Conservation (phyloP, 176 grass and related monocot genomes). For the Eleusine indica region DNA sequence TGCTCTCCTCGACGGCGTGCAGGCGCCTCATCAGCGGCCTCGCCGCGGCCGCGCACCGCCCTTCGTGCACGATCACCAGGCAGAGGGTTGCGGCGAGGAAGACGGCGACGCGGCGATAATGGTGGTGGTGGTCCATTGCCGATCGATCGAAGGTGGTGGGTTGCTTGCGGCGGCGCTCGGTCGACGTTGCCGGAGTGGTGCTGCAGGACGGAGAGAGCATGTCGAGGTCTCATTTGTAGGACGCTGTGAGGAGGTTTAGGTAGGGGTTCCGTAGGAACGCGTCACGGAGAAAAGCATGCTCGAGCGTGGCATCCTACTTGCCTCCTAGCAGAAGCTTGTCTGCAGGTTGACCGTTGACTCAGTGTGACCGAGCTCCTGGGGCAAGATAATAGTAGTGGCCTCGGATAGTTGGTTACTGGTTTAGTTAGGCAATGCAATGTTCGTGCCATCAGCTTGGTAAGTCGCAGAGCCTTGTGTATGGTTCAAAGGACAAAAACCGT, state of each 20-base stretch:
- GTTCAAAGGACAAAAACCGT: background rate
- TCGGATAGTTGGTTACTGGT: background rate
- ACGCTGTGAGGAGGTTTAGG: constrained; percentile 27
- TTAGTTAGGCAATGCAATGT: constrained; percentile 37
- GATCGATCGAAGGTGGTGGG: background rate
- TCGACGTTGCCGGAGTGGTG: background rate
- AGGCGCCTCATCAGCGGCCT: background rate
- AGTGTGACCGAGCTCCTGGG: background rate
- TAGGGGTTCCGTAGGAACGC: constrained; percentile 18
- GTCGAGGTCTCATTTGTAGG: background rate
- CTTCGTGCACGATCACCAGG: background rate
- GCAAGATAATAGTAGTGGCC: background rate
- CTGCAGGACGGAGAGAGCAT: background rate
- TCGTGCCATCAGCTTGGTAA: background rate
- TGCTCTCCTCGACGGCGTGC: background rate
- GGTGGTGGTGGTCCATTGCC: background rate
- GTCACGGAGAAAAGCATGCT: constrained; percentile 4
- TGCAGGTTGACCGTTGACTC: constrained; percentile 22
- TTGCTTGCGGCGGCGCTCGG: background rate
- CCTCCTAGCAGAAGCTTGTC: background rate
- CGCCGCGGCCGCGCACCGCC: constrained; percentile 7
- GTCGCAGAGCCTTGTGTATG: background rate
- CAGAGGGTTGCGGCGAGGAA: constrained; percentile 17
- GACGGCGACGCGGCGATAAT: background rate
- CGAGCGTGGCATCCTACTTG: constrained; percentile 3